These are phyloP conservation scores for Auriculariales sp. DNA, from an alignment of 768 basidiomycete species.

Conservation along the genomic window DNA sequence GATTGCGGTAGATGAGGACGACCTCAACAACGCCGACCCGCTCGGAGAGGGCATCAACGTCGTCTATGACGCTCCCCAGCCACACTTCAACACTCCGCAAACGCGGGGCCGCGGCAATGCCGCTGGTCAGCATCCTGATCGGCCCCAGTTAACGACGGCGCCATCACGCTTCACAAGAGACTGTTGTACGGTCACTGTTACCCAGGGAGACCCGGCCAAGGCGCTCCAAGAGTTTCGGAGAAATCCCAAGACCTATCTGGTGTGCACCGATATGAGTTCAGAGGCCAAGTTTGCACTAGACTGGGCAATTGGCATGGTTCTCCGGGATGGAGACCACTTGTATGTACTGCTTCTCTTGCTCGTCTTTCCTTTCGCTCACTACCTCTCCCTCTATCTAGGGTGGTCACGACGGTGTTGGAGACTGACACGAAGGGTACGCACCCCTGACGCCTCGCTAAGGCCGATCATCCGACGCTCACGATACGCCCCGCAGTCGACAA, in stretches of 20 bases:
- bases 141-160: too few relatives aligned
- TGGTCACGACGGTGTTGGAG: slow-evolving; percentile 83
- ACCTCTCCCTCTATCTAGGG: slow-evolving; percentile 19
- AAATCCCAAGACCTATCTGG: slow-evolving; percentile 57
- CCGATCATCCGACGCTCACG: background rate
- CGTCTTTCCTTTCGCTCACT: background rate
- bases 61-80: too few relatives aligned
- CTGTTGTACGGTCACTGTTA: slow-evolving; percentile 78
- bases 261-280: slow-evolving; percentile 89
- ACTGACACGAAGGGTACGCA: slow-evolving; percentile 74
- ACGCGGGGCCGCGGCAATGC: too few relatives aligned
- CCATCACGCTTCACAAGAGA: slow-evolving; percentile 89
- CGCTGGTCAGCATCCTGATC: too few relatives aligned
- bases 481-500: slow-evolving; percentile 43
- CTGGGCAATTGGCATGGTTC: slow-evolving; percentile 94
- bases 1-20: too few relatives aligned
- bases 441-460: background rate
- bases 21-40: too few relatives aligned
- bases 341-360: slow-evolving; percentile 14
- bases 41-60: too few relatives aligned
- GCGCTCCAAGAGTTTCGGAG: slow-evolving; percentile 37
- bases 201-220: slow-evolving; percentile 63
- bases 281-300: slow-evolving; percentile 92
- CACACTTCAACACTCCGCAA: too few relatives aligned
- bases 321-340: slow-evolving; percentile 90